phyloP scores from a whole-genome alignment of 1,284 basidiomycete species.

The Leccinum pachyderme region DNA sequence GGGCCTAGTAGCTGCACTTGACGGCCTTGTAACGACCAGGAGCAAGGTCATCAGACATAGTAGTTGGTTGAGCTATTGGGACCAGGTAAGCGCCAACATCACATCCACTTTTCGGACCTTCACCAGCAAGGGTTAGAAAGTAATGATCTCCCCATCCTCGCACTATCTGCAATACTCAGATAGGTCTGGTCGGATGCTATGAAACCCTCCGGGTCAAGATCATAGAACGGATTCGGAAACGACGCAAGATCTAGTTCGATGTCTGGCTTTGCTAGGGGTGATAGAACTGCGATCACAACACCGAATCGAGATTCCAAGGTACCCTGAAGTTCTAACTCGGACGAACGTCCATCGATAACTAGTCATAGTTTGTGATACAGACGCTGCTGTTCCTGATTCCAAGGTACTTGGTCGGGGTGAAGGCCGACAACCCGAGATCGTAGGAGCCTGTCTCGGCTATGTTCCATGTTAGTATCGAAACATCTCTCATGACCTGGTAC shows the following conservation, averaged over 20 bases:
- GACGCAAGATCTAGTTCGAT: constrained; percentile 29
- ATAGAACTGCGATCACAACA: constrained; percentile 27
- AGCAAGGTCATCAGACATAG: too few species aligned
- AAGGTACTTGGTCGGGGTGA: constrained; percentile 41
- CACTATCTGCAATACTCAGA: constrained; percentile 42
- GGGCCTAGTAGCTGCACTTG: constrained; percentile 32
- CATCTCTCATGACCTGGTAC: constrained; percentile 13
- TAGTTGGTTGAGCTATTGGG: too few species aligned
- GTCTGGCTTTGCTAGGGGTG: constrained; percentile 22
- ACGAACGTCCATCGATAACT: constrained; percentile 33
- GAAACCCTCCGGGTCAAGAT: constrained; percentile 37
- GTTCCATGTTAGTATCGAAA: constrained; percentile 6
- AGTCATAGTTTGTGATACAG: constrained; percentile 52
- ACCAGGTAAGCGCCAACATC: constrained; percentile 42
- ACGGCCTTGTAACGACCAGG: too few species aligned
- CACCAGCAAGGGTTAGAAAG: constrained; percentile 54
- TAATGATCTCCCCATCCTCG: constrained; percentile 44
- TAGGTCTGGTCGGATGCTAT: constrained; percentile 35
- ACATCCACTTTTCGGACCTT: constrained; percentile 49
- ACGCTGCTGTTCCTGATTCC: constrained; percentile 42
- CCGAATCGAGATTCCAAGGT: constrained; percentile 20
- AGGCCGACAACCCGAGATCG: constrained; percentile 45
- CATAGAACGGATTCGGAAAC: constrained; percentile 46
- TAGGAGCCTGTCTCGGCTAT: constrained; percentile 45
- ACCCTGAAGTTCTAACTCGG: not conserved